Evolutionary conservation across 2,329 filamentous ascomycete species (phyloP).

Genomic region (Sarocladiaceae sp.): DNA sequence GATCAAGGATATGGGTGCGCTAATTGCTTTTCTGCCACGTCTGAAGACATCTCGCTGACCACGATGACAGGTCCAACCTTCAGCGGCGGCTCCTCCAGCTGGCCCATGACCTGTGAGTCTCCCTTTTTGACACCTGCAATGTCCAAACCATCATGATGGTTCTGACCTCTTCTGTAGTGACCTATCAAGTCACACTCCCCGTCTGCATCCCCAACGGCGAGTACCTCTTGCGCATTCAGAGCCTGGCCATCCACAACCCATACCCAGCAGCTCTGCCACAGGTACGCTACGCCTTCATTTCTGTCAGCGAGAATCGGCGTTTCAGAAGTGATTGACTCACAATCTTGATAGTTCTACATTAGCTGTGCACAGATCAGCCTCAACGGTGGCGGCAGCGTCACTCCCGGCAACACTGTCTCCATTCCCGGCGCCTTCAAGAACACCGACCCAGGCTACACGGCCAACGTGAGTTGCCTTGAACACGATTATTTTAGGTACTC

Average conservation of each 20-base stretch:
- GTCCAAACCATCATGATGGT: too few relatives aligned
- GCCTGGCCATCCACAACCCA: conserved; percentile 38
- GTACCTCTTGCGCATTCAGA: conserved; percentile 41
- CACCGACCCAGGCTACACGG: conserved; percentile 39
- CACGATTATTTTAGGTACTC: background rate
- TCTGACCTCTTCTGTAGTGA: conserved; percentile 18
- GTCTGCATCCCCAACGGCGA: conserved; percentile 34
- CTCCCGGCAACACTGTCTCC: conserved; percentile 15
- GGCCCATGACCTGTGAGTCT: conserved; percentile 14
- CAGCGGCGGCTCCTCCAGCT: conserved; percentile 24
- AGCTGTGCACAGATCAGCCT: conserved; percentile 16
- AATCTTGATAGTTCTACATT: conserved; percentile 8
- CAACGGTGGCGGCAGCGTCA: conserved; percentile 11
- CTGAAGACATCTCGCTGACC: conserved; percentile 23
- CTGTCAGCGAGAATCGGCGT: conserved; percentile 21
- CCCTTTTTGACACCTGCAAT: too few relatives aligned
- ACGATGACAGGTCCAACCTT: conserved; percentile 18
- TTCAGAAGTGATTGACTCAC: too few relatives aligned
- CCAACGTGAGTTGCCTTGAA: conserved; percentile 30
- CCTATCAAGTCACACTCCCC: conserved; percentile 37
- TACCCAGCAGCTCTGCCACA: conserved; percentile 1
- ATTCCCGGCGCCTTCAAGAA: conserved; percentile 35
- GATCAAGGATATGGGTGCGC: conserved; percentile 17
- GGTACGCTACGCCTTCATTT: background rate
- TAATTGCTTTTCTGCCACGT: conserved; percentile 14